Conservation (phyloP, 805 yeast species). For the Hanseniaspora pseudoguilliermondii region DNA sequence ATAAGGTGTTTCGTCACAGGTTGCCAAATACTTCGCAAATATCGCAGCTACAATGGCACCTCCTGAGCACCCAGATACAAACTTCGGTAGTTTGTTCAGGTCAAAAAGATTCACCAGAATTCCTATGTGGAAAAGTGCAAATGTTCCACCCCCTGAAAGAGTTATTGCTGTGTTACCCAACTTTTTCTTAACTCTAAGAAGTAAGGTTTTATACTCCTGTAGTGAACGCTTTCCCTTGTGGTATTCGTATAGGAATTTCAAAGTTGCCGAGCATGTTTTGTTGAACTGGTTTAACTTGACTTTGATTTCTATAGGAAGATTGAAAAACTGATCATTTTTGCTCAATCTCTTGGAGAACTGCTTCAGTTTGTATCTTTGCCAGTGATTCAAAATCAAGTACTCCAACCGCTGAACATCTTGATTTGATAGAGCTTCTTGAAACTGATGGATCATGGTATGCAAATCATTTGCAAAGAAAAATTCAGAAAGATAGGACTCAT, state of each 20-base stretch:
- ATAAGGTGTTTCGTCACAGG: constrained; percentile 34
- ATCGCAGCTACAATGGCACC: constrained; percentile 92
- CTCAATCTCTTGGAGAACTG: constrained; percentile 2
- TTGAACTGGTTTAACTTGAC: background rate
- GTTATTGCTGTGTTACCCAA: constrained; percentile 90
- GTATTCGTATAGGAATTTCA: background rate
- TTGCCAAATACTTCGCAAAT: constrained; percentile 65
- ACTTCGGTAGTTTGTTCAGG: constrained; percentile 63
- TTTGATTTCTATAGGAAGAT: constrained; percentile 2
- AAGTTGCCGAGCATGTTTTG: background rate
- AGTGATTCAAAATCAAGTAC: constrained; percentile 8
- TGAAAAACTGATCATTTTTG: constrained; percentile 6
- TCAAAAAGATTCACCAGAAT: constrained; percentile 71
- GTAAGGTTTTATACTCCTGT: constrained; percentile 22
- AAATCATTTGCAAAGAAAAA: constrained; percentile 1
- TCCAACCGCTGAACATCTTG: background rate
- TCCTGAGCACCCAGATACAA: constrained; percentile 88
- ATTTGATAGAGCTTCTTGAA: background rate
- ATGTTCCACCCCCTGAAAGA: constrained; percentile 91
- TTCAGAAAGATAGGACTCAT: background rate
- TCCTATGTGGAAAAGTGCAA: constrained; percentile 87
- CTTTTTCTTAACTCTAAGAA: constrained; percentile 53
- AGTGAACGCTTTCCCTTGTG: background rate
- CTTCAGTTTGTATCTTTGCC: constrained; percentile 11
- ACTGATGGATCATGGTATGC: background rate